Evolutionary conservation across 1,284 basidiomycete genomes (phyloP), one percentile per base, ranked within the genome.

Genomic region (Stereum hirsutum): DNA sequence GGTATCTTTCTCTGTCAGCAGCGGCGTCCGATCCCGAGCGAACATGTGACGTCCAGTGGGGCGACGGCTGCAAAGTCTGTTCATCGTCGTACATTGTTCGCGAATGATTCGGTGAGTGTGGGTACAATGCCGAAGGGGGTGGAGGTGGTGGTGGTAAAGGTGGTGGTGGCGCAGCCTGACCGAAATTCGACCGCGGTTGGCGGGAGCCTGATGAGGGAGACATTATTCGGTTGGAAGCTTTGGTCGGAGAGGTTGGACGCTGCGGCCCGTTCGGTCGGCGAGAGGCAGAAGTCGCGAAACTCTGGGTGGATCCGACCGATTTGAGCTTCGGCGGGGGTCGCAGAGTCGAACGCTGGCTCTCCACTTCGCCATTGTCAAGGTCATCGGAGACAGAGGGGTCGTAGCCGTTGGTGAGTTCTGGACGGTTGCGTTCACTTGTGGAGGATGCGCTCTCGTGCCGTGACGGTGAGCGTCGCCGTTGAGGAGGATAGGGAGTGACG

Each of bases 381-480:
- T 85, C 82, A 48, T 78, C 76, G 21, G 73, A 74, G 25, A 66
- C 61, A 14, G 75, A 76, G 21, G 81, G 79, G 43, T 87, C 84
- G 55, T 88, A 85, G 21, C 81, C 82, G 23, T 69, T 62, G 14
- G 64, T 54, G 3, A 62, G 59, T 44, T 81, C 79, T 6, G 66
- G 58, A 10, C 61, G 66, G 25, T 69, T 62, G 24, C 74, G 74
- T 53, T 85, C 81, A 54, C 78, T 80, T 8, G 72, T 59, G 19
- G 84, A 83, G 14, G 86, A 87, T 41, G 79, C 60, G 52, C 83
- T 87, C 48, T 72, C 78, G 46, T 76, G 75, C 43, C 78, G 70
- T 41, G 83, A 80, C 42, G 70, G 70, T 30, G 70, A 30, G 67
- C 46, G 79, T 61, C 31, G 77, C 76, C 11, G 23, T 7, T 23